Evolutionary conservation across 805 yeast genomes (phyloP), one percentile per base, ranked within the genome.

Genomic region (Schizosaccharomyces osmophilus): DNA sequence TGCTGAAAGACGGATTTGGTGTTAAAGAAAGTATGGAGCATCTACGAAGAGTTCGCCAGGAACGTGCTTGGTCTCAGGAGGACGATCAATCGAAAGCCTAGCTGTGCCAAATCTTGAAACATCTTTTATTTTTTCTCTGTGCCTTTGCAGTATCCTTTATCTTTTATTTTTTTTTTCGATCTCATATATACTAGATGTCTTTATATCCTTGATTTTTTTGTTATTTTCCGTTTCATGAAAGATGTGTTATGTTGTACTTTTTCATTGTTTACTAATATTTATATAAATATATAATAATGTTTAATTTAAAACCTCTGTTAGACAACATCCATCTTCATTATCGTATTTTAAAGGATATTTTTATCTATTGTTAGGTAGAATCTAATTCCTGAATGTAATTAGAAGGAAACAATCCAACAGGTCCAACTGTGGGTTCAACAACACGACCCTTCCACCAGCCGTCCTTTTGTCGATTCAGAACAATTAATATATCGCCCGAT

Each of bases 1-100:
- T 90, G 22, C 77, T 90, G 65, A 77, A 83, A 48, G 85, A 83
- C 64, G 97, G 97, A 0, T 90, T 90, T 76, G 85, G 86, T 67
- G 86, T 93, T 65, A 82, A 80, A 67, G 79, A 79, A 29, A 51
- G 57, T 51, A 24, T 51, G 39, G 36, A 17, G n/a, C 57, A 51
- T 17, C 31, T 51, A 3, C 22, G 26, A 51, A 4, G 57, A 11
- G n/a, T 51, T 51, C 57, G 36, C 13, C 36, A 22, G n/a, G 57
- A 51, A 29, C 36, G n/a, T 17, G 57, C 31, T 24, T 24, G 36
- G 36, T 22, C 31, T 5, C 36, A 29, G 9, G 36, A 51, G n/a
- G 57, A 51, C 9, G 22, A 51, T 9, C 31, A 51, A 36, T 3
- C 5, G 11, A 51, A 51, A 17, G 26, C 22, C 24, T 45, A 45